Evolutionary conservation across 106 monocot species (phyloP), one percentile per base, ranked within the genome.

Genomic region (Hemerocallis citrina): DNA sequence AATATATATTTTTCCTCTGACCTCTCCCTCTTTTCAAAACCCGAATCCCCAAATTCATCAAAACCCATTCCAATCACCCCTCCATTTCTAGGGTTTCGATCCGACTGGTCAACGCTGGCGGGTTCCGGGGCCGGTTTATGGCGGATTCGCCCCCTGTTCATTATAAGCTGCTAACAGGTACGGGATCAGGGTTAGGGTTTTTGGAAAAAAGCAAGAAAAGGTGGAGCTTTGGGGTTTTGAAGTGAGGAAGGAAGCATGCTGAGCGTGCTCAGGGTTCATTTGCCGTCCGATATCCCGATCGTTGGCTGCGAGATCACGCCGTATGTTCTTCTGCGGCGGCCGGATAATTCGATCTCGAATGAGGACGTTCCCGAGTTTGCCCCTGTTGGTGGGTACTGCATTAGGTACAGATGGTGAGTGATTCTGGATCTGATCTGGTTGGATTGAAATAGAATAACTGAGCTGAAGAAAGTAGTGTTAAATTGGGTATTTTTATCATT

Each of bases 251-350:
- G 67, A 70, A 79, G 64, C 57, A 89, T 89, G 88, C 65, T 89
- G 88, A 84, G 67, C 58, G 77, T 89, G 62, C 68, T 84, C 52
- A 64, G 84, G 46, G 74, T 89, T 7, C 83, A 89, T 56, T 74
- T 89, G 37, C 77, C 80, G 29, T 84, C 88, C 43, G 83, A 84
- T 71, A 89, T 84, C 70, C 83, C 88, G 39, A 68, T 89, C 42
- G 83, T 89, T 7, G 88, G 80, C 30, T 89, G 83, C 68, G 88
- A 89, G 83, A 77, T 89, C 74, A 89, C 80, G 68, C 88, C 88
- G 14, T 84, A 84, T 44, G 83, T 89, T 22, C 51, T 89, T 15
- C 24, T 89, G 57, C 66, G 52, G 49, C 76, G 74, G 33, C 76
- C 83, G 6, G 83, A 77, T 52, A 63, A 39, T 13, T 55, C 71